These are phyloP conservation scores for Dactylellina leptospora DNA, from an alignment of 2,329 filamentous ascomycete genomes.

Conservation along the genomic window DNA sequence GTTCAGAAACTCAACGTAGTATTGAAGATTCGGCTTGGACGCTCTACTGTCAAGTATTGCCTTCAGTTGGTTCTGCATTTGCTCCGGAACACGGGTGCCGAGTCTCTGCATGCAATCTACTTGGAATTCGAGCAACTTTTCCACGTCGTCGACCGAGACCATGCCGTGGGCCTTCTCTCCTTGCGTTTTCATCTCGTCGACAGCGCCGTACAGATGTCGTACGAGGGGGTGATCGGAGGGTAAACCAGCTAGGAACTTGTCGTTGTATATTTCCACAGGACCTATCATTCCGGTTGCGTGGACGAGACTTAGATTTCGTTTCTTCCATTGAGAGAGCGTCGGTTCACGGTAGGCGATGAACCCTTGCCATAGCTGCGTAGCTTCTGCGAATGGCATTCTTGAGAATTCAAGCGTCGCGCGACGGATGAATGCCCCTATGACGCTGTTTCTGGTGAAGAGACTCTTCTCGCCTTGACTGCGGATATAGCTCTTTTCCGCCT, in stretches of 20 bases:
- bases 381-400: slow-evolving; percentile 80
- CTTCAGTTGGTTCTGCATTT: slow-evolving; percentile 76
- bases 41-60: slow-evolving; percentile 71
- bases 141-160: slow-evolving; percentile 80
- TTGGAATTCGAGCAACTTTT: slow-evolving; percentile 84
- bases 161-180: slow-evolving; percentile 60
- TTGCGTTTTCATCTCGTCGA: slow-evolving; percentile 59
- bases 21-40: slow-evolving; percentile 42
- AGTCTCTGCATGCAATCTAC: slow-evolving; percentile 85
- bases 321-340: slow-evolving; percentile 71
- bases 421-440: slow-evolving; percentile 81
- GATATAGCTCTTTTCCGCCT: slow-evolving; percentile 66
- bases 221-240: slow-evolving; percentile 60
- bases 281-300: slow-evolving; percentile 16
- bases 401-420: slow-evolving; percentile 81
- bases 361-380: slow-evolving; percentile 78
- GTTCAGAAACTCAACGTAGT: slow-evolving; percentile 76
- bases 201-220: slow-evolving; percentile 65
- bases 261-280: slow-evolving; percentile 24
- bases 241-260: slow-evolving; percentile 41
- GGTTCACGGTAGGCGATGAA: slow-evolving; percentile 83
- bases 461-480: slow-evolving; percentile 55
- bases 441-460: slow-evolving; percentile 67
- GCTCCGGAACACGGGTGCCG: slow-evolving; percentile 78
- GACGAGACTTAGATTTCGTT: slow-evolving; percentile 61